These are phyloP conservation scores for Phytophthora ohioensis DNA, from an alignment of 352 stramenopile genomes.

Conservation along the genomic window DNA sequence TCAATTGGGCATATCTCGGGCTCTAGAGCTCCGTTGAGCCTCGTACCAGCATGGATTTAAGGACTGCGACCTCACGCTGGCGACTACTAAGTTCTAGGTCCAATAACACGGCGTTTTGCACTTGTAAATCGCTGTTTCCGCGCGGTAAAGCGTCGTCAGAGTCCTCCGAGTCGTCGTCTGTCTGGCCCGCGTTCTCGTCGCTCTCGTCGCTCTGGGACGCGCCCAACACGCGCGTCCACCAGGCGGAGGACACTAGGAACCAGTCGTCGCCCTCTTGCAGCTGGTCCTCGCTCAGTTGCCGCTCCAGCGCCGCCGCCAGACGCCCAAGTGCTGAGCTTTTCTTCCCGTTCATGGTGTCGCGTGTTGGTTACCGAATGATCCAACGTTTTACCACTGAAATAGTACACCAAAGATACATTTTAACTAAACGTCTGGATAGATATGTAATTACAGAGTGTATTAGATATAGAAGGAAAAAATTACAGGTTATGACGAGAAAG, in stretches of 20 bases:
- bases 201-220: conserved; percentile 13
- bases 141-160: conserved; percentile 21
- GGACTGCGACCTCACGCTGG: conserved; percentile 57
- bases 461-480: too few species aligned
- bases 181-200: conserved; percentile 36
- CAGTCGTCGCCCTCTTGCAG: conserved; percentile 64
- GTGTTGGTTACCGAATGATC: conserved; percentile 12
- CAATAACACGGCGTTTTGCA: conserved; percentile 60
- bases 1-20: not conserved
- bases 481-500: too few species aligned
- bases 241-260: conserved; percentile 63
- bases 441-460: too few species aligned
- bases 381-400: not conserved
- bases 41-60: conserved; percentile 65
- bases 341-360: conserved; percentile 14
- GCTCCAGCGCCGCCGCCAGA: conserved; percentile 37
- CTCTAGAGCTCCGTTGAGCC: conserved; percentile 4
- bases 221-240: conserved; percentile 61
- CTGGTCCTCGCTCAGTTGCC: conserved; percentile 42
- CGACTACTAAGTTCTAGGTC: conserved; percentile 55
- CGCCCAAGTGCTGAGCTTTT: conserved; percentile 10
- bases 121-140: conserved; percentile 23
- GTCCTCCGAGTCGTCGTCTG: conserved; percentile 49
- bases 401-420: too few species aligned
- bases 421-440: too few species aligned